These are phyloP conservation scores for Asterochloris sp. DNA, from an alignment of 139 green algal genomes.

Conservation along the genomic window DNA sequence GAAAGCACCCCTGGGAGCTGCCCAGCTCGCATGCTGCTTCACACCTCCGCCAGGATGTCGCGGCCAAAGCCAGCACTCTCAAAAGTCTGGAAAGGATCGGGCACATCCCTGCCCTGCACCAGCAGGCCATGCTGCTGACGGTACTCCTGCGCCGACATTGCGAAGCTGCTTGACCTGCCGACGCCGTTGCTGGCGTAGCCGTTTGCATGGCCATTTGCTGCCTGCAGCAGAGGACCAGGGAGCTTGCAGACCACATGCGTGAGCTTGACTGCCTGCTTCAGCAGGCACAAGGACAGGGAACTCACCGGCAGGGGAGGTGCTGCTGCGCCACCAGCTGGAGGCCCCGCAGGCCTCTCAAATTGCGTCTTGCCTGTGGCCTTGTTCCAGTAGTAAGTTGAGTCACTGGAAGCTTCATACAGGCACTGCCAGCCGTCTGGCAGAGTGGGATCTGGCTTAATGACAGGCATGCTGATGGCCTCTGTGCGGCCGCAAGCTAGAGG, in stretches of 20 bases:
- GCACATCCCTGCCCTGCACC: slow-evolving; percentile 48
- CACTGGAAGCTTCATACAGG: slow-evolving; percentile 47
- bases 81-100: slow-evolving; percentile 71
- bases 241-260: not conserved
- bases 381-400: slow-evolving; percentile 86
- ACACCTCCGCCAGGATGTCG: slow-evolving; percentile 79
- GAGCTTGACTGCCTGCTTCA: not conserved
- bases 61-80: slow-evolving; percentile 61
- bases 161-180: slow-evolving; percentile 6
- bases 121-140: slow-evolving; percentile 50
- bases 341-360: slow-evolving; percentile 61
- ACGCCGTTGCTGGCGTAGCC: not conserved
- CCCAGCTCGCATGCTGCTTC: no score
- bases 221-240: not conserved
- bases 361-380: slow-evolving; percentile 61
- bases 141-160: slow-evolving; percentile 41
- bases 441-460: slow-evolving; percentile 34
- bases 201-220: not conserved
- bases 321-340: not conserved
- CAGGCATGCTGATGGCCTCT: no score
- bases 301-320: not conserved
- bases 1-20: not conserved
- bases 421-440: slow-evolving; percentile 43
- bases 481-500: no score
- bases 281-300: not conserved